Evolutionary conservation across 345 rosid species (phyloP).

Genomic region (Pelargonium nanum): DNA sequence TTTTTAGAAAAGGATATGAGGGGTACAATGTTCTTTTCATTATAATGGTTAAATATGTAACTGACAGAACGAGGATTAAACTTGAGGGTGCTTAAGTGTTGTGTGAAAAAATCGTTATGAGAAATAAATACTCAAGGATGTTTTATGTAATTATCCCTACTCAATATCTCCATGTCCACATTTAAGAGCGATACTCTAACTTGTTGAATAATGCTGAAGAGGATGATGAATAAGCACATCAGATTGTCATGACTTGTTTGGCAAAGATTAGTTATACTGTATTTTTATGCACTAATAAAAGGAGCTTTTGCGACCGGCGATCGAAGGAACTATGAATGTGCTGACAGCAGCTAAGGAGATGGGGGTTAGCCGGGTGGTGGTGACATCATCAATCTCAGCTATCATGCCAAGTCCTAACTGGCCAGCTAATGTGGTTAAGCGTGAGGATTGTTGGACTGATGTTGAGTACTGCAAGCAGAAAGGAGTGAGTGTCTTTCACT

Average conservation of each 20-base stretch:
- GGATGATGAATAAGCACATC: no score
- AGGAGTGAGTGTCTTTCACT: constrained; percentile 30
- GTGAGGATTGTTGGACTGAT: constrained; percentile 83
- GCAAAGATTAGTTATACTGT: background rate
- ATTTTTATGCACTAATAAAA: constrained; percentile 23
- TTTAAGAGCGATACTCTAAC: no score
- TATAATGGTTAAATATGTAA: no score
- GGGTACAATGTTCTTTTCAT: no score
- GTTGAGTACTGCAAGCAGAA: constrained; percentile 58
- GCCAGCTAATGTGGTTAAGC: constrained; percentile 65
- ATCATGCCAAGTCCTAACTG: constrained; percentile 76
- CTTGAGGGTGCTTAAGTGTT: no score
- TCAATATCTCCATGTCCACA: no score
- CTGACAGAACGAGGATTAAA: no score
- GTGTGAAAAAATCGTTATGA: no score
- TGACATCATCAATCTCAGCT: constrained; percentile 74
- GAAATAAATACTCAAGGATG: no score
- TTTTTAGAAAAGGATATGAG: no score
- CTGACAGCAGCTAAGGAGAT: constrained; percentile 63
- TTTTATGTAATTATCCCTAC: no score
- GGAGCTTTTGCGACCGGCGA: constrained; percentile 75
- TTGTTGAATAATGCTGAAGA: no score
- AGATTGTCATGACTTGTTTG: background rate
- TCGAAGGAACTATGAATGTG: constrained; percentile 72
- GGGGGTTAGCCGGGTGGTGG: constrained; percentile 72